A percentile compares a stretch with the other conserved stretches of the same genome.
phyloP scores from a whole-genome alignment of 2,329 filamentous ascomycete genomes.

The Aspergillus intermedius region DNA sequence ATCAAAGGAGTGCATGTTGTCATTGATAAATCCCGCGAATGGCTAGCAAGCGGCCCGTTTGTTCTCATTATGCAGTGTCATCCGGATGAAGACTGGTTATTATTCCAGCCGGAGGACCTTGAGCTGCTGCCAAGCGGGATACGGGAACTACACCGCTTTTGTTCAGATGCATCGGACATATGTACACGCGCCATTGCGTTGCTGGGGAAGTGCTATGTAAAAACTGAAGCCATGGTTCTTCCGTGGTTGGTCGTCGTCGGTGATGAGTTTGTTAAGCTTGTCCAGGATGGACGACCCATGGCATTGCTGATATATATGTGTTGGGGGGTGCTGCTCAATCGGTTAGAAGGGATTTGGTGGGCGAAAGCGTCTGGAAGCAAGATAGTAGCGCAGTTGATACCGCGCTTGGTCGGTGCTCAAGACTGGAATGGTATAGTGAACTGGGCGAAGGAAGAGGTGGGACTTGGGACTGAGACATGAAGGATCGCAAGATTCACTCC shows the following conservation, averaged over 20 bases:
- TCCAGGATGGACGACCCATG: constrained; percentile 2
- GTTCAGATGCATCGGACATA: no score
- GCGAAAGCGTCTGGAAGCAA: constrained; percentile 1
- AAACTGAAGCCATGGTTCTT: not conserved
- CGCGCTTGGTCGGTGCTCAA: not conserved
- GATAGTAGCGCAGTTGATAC: not conserved
- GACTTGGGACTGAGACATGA: not conserved
- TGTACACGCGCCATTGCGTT: not conserved
- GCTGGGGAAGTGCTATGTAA: not conserved
- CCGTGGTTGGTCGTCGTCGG: constrained; percentile 1
- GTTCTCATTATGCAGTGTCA: not conserved
- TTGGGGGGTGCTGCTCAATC: constrained; percentile 8
- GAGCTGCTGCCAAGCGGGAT: no score
- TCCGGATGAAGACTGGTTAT: no score
- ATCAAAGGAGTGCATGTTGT: constrained; percentile 2
- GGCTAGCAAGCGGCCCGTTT: constrained; percentile 3
- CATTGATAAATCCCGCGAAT: constrained; percentile 1
- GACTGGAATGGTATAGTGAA: not conserved
- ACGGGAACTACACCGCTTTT: no score
- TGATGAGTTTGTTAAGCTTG: not conserved
- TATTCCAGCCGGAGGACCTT: no score
- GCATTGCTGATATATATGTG: constrained; percentile 9
- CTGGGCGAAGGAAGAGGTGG: not conserved
- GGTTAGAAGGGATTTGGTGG: constrained; percentile 8
- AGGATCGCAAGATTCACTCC: no score